Base-by-base conservation (phyloP, 2,329 filamentous ascomycete species). In the Zymoseptoria ardabiliae region DNA sequence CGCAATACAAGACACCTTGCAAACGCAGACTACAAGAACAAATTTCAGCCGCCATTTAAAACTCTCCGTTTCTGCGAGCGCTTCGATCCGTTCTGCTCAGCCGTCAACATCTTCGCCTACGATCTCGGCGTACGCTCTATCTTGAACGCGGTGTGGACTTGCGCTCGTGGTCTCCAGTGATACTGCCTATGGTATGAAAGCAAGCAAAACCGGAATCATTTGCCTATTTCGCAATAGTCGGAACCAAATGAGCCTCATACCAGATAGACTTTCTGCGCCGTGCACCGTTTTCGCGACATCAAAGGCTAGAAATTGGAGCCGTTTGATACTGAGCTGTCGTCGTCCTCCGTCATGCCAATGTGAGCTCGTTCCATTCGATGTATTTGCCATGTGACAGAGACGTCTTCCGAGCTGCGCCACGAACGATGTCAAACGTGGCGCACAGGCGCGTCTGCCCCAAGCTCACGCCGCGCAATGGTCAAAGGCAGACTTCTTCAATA, bases 381-480 rank as follows among this genome's bases (percentile, higher is more conserved):
- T 45, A 5, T 13, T 45, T 45, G 35, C 25, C 17, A 45, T 45
- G 35, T 45, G 35, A 45, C n/a, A 45, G 35, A 13, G 35, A 13
- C 17, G 35, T 41, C 35, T 11, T 41, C 4, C 35, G 35, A 45
- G 35, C 35, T 45, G 35, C 35, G 35, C 35, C 35, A 45, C 35
- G 35, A 45, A 45, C 35, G 17, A 45, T 45, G 35, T 45, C 35
- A 13, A 45, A 13, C 11, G 35, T 45, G 35, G 35, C 35, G 35
- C 35, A 45, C 11, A 45, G 35, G 35, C 35, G 35, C 35, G 35
- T 45, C 17, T 45, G 35, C 35, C 35, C 55, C 58, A 45, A 45
- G 35, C 35, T 45, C 51, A 54, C 53, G 61, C 58, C 61, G 54
- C 58, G 58, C 61, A 63, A 63, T 60, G 17, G 35, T n/a, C 35